Conservation (phyloP, 192 early-diverging fungal species). For the Coemansia sp. region DNA sequence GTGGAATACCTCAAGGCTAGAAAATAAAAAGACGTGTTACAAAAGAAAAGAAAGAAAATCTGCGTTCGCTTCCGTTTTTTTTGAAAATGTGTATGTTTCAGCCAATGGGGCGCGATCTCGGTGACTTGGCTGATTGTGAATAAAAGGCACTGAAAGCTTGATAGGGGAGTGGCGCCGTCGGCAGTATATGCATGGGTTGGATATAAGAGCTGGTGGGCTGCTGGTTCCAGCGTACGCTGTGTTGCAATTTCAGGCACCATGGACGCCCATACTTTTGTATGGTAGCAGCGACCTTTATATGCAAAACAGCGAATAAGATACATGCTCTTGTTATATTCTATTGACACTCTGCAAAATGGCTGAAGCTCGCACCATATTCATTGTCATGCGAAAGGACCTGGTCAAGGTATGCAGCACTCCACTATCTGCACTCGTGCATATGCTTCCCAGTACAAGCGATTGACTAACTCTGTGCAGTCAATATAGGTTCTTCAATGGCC, state of each 20-base stretch:
- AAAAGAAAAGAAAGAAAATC: conserved; percentile 1
- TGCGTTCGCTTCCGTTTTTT: too few relatives aligned
- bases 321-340: not conserved
- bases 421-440: not conserved
- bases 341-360: conserved; percentile 20
- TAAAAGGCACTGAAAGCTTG: too few relatives aligned
- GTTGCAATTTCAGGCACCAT: too few relatives aligned
- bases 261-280: not conserved
- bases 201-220: not conserved
- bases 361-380: conserved; percentile 76
- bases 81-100: conserved; percentile 11
- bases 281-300: not conserved
- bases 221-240: not conserved
- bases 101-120: not conserved
- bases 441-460: not conserved
- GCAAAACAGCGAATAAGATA: not conserved
- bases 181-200: too few relatives aligned
- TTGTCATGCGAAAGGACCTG: conserved; percentile 77
- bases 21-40: conserved; percentile 13
- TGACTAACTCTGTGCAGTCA: not conserved
- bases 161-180: too few relatives aligned
- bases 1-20: conserved; percentile 21
- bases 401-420: conserved; percentile 56
- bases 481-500: conserved; percentile 60
- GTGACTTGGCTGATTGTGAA: not conserved